These are phyloP conservation scores for Podila horticola DNA, from an alignment of 192 early-diverging fungal species.

Conservation along the genomic window DNA sequence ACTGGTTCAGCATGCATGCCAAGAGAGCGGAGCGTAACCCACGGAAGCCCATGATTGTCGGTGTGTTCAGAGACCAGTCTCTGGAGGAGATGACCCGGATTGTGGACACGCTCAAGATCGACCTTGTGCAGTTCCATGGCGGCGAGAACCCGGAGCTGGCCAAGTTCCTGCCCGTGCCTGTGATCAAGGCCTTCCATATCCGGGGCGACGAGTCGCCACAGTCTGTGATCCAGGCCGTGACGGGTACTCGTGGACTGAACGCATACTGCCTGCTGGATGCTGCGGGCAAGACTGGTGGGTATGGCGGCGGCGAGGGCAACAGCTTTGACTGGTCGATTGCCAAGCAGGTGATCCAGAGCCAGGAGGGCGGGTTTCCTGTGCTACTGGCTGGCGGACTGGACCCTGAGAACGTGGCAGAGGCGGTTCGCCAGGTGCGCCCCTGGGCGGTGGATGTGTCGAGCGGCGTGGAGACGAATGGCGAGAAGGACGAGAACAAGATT, in stretches of 20 bases:
- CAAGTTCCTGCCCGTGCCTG: slow-evolving; percentile 78
- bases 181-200: slow-evolving; percentile 92
- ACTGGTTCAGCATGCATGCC: slow-evolving; percentile 64
- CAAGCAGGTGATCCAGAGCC: slow-evolving; percentile 47
- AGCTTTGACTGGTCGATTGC: slow-evolving; percentile 91
- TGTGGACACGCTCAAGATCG: slow-evolving; percentile 74
- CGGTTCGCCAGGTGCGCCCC: slow-evolving; percentile 73
- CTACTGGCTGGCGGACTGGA: slow-evolving; percentile 92
- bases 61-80: slow-evolving; percentile 92
- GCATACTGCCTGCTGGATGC: slow-evolving; percentile 70
- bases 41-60: slow-evolving; percentile 85
- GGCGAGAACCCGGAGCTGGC: slow-evolving; percentile 74
- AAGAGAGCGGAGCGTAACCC: slow-evolving; percentile 48
- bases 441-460: slow-evolving; percentile 95
- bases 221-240: slow-evolving; percentile 56
- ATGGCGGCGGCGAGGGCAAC: slow-evolving; percentile 83
- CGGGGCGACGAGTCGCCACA: slow-evolving; percentile 58
- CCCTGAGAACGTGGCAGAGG: slow-evolving; percentile 83
- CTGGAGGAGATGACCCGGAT: slow-evolving; percentile 79
- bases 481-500: slow-evolving; percentile 85
- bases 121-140: slow-evolving; percentile 96
- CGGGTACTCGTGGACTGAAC: slow-evolving; percentile 56
- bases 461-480: slow-evolving; percentile 86
- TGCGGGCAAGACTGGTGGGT: slow-evolving; percentile 63
- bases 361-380: slow-evolving; percentile 71